Percentiles rank a stretch among this genome's conserved stretches.
Evolutionary conservation across 2,329 filamentous ascomycete genomes (phyloP).

Genomic region (Nigrospora sphaerica): DNA sequence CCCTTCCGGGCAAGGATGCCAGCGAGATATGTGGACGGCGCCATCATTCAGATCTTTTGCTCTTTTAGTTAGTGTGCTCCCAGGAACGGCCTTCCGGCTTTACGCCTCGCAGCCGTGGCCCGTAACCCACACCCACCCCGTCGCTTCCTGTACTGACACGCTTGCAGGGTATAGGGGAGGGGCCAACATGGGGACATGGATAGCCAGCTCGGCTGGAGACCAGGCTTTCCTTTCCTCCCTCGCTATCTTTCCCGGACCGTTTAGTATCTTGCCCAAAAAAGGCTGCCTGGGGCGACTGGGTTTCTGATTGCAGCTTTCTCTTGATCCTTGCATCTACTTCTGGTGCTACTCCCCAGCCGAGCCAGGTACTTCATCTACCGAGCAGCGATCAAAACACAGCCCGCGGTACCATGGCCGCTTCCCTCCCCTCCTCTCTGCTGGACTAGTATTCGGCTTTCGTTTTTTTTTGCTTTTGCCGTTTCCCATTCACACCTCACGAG

Average conservation of each 20-base stretch:
- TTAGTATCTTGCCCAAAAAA: not conserved
- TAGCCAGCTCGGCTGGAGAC: too few relatives aligned
- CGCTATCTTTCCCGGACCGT: too few relatives aligned
- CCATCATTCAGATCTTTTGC: not conserved
- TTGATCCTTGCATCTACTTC: not conserved
- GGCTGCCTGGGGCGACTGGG: not conserved
- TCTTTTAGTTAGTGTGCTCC: too few relatives aligned
- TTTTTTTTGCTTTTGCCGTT: constrained; percentile 1
- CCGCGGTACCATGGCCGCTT: not conserved
- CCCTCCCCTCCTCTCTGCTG: not conserved
- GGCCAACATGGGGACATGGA: too few relatives aligned
- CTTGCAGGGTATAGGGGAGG: too few relatives aligned
- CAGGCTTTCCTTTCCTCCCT: too few relatives aligned
- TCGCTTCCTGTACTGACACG: too few relatives aligned
- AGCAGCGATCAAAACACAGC: not conserved
- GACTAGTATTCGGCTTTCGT: not conserved
- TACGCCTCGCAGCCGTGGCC: too few relatives aligned
- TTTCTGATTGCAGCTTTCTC: not conserved
- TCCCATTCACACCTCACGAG: not conserved
- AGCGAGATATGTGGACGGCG: not conserved
- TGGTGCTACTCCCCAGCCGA: not conserved
- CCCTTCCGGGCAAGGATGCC: not conserved
- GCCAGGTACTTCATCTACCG: constrained; percentile 2
- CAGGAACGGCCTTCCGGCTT: too few relatives aligned
- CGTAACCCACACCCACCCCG: too few relatives aligned